Percentiles rank a stretch among this genome's conserved stretches.
These are phyloP conservation scores for Chaetomium globosum DNA, from an alignment of 2,329 filamentous ascomycete genomes.

Conservation along the genomic window DNA sequence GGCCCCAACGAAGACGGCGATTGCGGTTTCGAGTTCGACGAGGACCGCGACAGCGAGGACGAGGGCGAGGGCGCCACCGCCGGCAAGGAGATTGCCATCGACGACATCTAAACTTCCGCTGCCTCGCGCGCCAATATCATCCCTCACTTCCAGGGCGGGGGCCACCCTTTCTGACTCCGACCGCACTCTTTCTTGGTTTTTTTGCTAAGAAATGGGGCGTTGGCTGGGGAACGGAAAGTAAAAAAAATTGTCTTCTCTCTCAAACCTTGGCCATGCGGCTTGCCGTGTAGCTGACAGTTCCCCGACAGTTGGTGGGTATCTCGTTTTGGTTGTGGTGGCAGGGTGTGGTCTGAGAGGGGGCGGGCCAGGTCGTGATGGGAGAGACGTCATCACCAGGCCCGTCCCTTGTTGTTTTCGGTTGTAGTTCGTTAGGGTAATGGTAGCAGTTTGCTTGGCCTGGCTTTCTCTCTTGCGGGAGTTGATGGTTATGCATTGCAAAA, in stretches of 20 bases:
- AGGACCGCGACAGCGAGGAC: conserved; percentile 72
- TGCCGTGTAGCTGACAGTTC: conserved; percentile 31
- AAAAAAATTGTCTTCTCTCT: conserved; percentile 68
- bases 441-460: neutral
- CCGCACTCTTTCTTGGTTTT: conserved; percentile 17
- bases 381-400: conserved; percentile 59
- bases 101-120: conserved; percentile 72
- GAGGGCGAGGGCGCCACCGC: conserved; percentile 58
- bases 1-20: conserved; percentile 91
- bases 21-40: conserved; percentile 98
- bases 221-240: conserved; percentile 36
- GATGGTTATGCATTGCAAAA: neutral
- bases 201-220: neutral
- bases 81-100: conserved; percentile 86
- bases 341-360: conserved; percentile 24
- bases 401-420: conserved; percentile 23
- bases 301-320: conserved; percentile 39
- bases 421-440: conserved; percentile 21
- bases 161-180: conserved; percentile 31
- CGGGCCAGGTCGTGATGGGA: conserved; percentile 54
- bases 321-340: conserved; percentile 21
- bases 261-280: conserved; percentile 45
- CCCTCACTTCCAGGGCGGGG: conserved; percentile 7
- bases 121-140: neutral
- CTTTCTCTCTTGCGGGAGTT: neutral